Base-by-base conservation (phyloP, 129 eudicot genomes). In the Gnaphalium uliginosum region DNA sequence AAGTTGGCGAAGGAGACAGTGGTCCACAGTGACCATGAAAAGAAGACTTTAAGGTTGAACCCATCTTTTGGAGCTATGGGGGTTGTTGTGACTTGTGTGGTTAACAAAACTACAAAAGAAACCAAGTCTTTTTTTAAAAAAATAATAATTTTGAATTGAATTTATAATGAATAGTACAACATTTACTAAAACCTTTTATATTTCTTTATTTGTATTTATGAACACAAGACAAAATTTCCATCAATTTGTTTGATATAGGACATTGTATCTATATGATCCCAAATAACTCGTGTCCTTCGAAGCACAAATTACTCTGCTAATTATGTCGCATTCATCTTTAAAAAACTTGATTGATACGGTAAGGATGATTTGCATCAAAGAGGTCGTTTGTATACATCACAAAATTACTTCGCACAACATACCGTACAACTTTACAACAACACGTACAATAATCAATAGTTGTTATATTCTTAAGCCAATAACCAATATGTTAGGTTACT, bases 11-110 rank as follows among this genome's bases (percentile, higher is more conserved):
- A 48, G 56, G 60, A 54, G 61, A 74, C 48, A 77, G 81, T 69
- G 83, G 80, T 54, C 68, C 66, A 46, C 18, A 68, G 66, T 72
- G 83, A 81, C 79, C 41, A 43, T 60, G 65, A 76, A 76, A 80
- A 46, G 71, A 65, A 60, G 76, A 77, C 60, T 51, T 46, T 46
- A 29, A 71, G 30, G 30, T 54, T 37, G 41, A 23, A 77, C 43
- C 56, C 66, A 43, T 24, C 66, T 72, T 43, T 43, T 43, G 51
- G 18, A 43, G 51, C 18, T 43, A 43, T 53, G 50, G 50, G 63
- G 76, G 81, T 58, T 60, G 35, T 18, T 26, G 37, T 43, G 51
- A 13, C 51, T 43, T 43, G 51, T 43, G 51, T 43, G 51, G 51
- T 14, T 43, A 43, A 43, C 51, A 43, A 43, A 43, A 43, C 51